Base-by-base conservation (phyloP, 2,329 filamentous ascomycete genomes). In the Myotisia sp. region DNA sequence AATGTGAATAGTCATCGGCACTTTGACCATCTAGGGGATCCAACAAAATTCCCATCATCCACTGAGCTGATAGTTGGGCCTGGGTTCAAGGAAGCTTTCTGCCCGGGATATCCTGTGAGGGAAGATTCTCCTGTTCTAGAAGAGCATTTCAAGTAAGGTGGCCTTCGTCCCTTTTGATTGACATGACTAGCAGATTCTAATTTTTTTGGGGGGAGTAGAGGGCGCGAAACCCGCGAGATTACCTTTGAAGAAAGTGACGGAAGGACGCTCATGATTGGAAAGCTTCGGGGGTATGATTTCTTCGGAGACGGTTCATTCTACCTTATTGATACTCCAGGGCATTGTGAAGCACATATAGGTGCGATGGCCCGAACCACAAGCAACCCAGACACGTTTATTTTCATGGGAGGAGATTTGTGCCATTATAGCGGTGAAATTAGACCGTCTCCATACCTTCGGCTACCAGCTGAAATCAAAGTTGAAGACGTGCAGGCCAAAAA, bases 21-120 rank as follows among this genome's bases (percentile, higher is more conserved):
- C 33, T 61, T 56, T 47, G 68, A 73, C 43, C 70, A 73, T 37
- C 63, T 60, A 6, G 70, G 69, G 0, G 62, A 71, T 36, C 54
- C 60, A 0, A 57, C 59, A 0, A 51, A 47, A 0, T 73, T 73
- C 31, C 64, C 66, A 1, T 1, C 43, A 0, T 49, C 43, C 1
- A 68, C 66, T 1, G 55, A 62, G 6, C 43, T 74, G 0, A 43
- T 72, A 20, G 67, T 71, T 3, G 70, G 70, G 0, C 62, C 68
- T 0, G 68, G 68, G 0, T 65, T 71, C 47, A 64, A 60, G 30
- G 39, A 57, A 2, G 47, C 48, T 0, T 59, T 64, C 43, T 44
- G 63, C 3, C 68, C 68, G 0, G 67, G 63, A 1, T 67, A 57
- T 31, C 69, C 68, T 0, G 37, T 44, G 2, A 54, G 59, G 14